Percentiles rank a stretch among this genome's conserved stretches.
phyloP scores from a whole-genome alignment of 768 basidiomycete species.

The Peribolospora baueri region DNA sequence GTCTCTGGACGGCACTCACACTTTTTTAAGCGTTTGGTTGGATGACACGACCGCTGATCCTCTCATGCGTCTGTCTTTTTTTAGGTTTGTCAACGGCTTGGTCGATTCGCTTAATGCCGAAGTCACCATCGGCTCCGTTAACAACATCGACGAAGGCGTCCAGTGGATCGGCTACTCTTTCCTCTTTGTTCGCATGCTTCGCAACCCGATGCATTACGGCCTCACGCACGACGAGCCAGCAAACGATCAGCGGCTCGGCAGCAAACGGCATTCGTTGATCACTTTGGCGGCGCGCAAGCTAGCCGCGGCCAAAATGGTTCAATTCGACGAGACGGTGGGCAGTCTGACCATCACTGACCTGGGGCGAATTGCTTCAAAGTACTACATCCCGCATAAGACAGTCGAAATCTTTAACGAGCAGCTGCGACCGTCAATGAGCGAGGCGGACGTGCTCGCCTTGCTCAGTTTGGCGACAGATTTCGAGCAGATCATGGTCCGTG shows the following conservation, averaged over 20 bases:
- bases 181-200: constrained; percentile 78
- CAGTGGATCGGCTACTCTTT: constrained; percentile 96
- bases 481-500: constrained; percentile 78
- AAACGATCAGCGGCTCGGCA: constrained; percentile 50
- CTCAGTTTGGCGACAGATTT: constrained; percentile 88
- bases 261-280: constrained; percentile 44
- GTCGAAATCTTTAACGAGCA: constrained; percentile 63
- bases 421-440: constrained; percentile 62
- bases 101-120: constrained; percentile 85
- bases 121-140: constrained; percentile 77
- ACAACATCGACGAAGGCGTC: constrained; percentile 59
- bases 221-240: constrained; percentile 39
- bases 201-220: constrained; percentile 50
- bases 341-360: constrained; percentile 57
- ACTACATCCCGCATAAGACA: constrained; percentile 67
- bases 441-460: constrained; percentile 72
- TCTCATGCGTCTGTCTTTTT: background rate
- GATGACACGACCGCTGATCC: background rate
- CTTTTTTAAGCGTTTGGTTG: background rate
- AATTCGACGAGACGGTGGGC: constrained; percentile 35
- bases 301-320: constrained; percentile 52
- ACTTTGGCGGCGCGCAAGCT: constrained; percentile 40
- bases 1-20: constrained; percentile 11
- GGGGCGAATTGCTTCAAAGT: constrained; percentile 88
- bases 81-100: constrained; percentile 54